Base-by-base conservation (phyloP, 768 basidiomycete genomes). In the Astraeus odoratus region DNA sequence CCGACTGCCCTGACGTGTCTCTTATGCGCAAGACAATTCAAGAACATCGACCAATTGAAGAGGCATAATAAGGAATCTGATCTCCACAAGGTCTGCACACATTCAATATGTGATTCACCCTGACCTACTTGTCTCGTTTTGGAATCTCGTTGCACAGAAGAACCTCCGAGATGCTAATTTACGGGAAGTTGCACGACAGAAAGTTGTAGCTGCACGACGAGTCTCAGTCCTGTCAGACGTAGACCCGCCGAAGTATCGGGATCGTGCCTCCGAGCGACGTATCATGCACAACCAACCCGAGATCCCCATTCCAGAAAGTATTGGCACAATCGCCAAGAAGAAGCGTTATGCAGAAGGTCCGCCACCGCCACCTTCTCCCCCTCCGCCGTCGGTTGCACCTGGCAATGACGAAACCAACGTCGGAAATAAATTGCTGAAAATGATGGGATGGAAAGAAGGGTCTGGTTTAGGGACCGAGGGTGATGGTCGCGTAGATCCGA, bases 361-460 rank as follows among this genome's bases (percentile, higher is more conserved):
- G 0, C 72, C 78, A 0, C 68, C 76, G 0, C 76, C 83, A 3
- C 69, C 83, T 2, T 65, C 74, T 1, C 79, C 84, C 0, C 78
- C 84, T 1, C 78, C 80, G 8, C 74, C 78, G 5, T 71, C 79
- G 3, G 55, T 82, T 3, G 80, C 83, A 53, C 87, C 83, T 5
- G 87, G 79, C 5, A 70, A 88, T 59, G 93, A 97, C 55, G 79
- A 83, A 40, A 81, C 56, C 33, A 98, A 98, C 54, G 77, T 91
- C 9, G 96, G 96, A 5, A 94, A 94, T 59, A 93, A 90, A 58
- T 61, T 99, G 46, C 64, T 98, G 51, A 90, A 91, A 63, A 94
- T 95, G 80, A 97, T 98, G 94, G 96, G 95, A 1, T 98, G 94
- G 94, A 87, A 76, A 51, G 86, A 86, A 56, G 94, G 94, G 5